Evolutionary conservation across 2,329 filamentous ascomycete genomes (phyloP).

Genomic region (Graphilbum fragrans): DNA sequence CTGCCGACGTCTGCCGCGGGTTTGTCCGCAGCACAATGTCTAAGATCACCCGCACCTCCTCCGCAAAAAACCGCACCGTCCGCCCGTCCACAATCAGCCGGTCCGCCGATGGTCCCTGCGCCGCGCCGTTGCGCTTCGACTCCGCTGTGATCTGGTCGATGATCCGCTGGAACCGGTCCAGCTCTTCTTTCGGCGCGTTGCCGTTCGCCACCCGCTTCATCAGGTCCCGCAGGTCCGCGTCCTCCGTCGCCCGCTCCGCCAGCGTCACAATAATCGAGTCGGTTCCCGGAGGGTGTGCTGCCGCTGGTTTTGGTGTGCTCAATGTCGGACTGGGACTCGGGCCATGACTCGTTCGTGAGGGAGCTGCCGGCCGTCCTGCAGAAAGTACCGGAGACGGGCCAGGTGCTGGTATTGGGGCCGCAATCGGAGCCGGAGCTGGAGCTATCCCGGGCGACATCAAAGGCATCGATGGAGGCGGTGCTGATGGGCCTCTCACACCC

Average conservation of each 20-base stretch:
- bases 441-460: neutral
- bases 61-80: constrained; percentile 47
- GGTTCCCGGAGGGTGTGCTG: constrained; percentile 17
- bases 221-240: constrained; percentile 59
- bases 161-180: constrained; percentile 66
- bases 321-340: constrained; percentile 15
- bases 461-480: too few species aligned
- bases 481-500: too few species aligned
- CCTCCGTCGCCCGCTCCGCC: constrained; percentile 61
- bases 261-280: constrained; percentile 75
- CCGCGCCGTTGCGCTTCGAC: constrained; percentile 37
- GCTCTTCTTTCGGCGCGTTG: constrained; percentile 56
- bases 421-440: neutral
- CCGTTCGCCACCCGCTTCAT: constrained; percentile 78
- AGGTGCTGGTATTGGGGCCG: neutral
- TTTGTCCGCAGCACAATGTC: constrained; percentile 49
- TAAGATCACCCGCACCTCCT: constrained; percentile 43
- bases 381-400: constrained; percentile 1
- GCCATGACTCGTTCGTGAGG: constrained; percentile 10
- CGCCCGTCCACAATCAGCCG: constrained; percentile 40
- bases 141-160: constrained; percentile 65
- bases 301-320: constrained; percentile 10
- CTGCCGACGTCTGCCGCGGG: constrained; percentile 39
- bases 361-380: neutral
- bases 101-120: constrained; percentile 41